phyloP scores from a whole-genome alignment of 2,329 filamentous ascomycete genomes.

The Talaromyces funiculosus region DNA sequence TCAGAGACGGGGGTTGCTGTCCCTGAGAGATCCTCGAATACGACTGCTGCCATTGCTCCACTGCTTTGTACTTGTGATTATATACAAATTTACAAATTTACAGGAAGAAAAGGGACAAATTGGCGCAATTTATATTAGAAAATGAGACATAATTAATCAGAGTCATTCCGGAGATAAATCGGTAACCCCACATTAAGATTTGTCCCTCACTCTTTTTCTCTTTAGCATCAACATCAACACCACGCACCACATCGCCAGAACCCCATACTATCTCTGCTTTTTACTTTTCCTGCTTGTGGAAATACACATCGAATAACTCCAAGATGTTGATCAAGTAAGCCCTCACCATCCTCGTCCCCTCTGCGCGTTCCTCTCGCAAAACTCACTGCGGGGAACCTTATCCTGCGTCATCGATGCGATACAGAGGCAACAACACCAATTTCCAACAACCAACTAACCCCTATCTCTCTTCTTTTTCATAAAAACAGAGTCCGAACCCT shows the following conservation, averaged over 20 bases:
- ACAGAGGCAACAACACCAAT: not conserved
- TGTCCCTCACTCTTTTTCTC: not conserved
- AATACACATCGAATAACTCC: not conserved
- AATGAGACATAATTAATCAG: not conserved
- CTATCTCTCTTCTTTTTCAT: no score
- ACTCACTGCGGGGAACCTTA: conserved; percentile 8
- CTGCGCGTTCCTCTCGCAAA: not conserved
- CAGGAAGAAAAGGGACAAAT: not conserved
- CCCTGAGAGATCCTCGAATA: conserved; percentile 33
- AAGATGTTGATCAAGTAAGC: conserved; percentile 51
- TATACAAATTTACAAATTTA: not conserved
- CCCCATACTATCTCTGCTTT: not conserved
- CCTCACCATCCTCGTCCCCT: not conserved
- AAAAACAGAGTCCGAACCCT: conserved; percentile 85
- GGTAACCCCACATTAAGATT: not conserved
- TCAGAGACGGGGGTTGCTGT: conserved; percentile 24
- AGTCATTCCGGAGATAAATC: not conserved
- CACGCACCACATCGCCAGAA: not conserved
- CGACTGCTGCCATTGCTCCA: conserved; percentile 23
- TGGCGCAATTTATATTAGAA: not conserved
- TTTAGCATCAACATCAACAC: not conserved
- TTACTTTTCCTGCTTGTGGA: not conserved
- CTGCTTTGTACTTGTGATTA: not conserved
- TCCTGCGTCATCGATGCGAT: not conserved
- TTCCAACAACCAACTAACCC: conserved; percentile 14